Percentiles rank a stretch among this genome's conserved stretches.
Conservation (phyloP, 1,284 basidiomycete species). For the Porodaedalea pini region DNA sequence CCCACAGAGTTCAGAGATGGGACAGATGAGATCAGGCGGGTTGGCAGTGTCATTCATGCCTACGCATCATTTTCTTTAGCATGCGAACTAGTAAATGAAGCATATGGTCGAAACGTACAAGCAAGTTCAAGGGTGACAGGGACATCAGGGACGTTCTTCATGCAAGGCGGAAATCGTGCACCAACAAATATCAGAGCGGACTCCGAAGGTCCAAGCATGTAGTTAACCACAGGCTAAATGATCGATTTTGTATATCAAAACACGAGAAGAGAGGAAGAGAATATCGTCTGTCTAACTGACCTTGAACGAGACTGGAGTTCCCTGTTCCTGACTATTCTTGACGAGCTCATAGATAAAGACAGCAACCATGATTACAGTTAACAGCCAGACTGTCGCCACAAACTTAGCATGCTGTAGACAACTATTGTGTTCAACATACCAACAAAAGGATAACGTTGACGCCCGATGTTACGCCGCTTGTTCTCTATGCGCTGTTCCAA, state of each 20-base stretch:
- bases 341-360: constrained; percentile 80
- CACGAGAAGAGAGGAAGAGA: constrained; percentile 8
- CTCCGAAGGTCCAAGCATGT: constrained; percentile 88
- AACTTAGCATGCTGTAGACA: neutral
- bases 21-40: constrained; percentile 64
- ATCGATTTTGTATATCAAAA: constrained; percentile 30
- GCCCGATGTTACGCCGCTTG: constrained; percentile 78
- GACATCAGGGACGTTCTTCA: constrained; percentile 70
- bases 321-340: constrained; percentile 68
- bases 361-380: constrained; percentile 65
- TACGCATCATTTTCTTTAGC: constrained; percentile 28
- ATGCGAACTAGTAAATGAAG: constrained; percentile 7
- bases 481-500: constrained; percentile 81
- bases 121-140: constrained; percentile 58
- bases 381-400: constrained; percentile 49
- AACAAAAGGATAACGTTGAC: constrained; percentile 77
- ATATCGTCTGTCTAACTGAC: constrained; percentile 34
- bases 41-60: constrained; percentile 77
- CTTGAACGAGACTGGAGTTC: constrained; percentile 78
- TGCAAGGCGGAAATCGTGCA: constrained; percentile 89
- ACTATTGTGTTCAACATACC: constrained; percentile 42
- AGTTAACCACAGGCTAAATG: constrained; percentile 73
- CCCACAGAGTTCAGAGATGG: constrained; percentile 82
- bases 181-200: constrained; percentile 85
- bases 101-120: constrained; percentile 44